Base-by-base conservation (phyloP, 2,329 filamentous ascomycete species). In the Calonectria naviculata region DNA sequence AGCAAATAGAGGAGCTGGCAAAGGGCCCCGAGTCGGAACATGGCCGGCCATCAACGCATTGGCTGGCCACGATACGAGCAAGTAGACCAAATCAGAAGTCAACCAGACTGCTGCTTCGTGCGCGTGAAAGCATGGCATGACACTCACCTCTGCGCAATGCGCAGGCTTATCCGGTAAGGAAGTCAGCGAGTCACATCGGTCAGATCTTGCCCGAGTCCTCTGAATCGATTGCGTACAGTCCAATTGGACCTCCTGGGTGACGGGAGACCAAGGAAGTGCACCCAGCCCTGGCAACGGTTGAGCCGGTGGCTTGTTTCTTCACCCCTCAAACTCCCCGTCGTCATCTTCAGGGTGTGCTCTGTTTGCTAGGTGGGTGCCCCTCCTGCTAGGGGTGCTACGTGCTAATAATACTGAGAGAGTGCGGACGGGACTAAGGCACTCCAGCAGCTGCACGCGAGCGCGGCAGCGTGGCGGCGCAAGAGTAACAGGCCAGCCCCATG, bases 241-340 rank as follows among this genome's bases (percentile, higher is more conserved):
- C 70, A 73, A 74, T 76, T 76, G 62, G 73, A 62, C 69, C 42
- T 10, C 67, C 56, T 54, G 34, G 64, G 65, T 71, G 68, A 67
- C 38, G 49, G 49, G 34, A 44, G 44, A 38, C 66, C 63, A 34
- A 71, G 58, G 49, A 24, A 62, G 29, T 49, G 58, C 66, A 58
- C 13, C 52, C 65, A 56, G 65, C 24, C 49, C 26, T 46, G 28
- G 38, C 62, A 44, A 67, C 60, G 60, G 68, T 67, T 54, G 67
- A 75, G 68, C 24, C 10, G 28, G 52, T 64, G 70, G 60, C 68
- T 73, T 68, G 62, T 68, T 64, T 66, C 56, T 72, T 65, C 56
- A 60, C 70, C 65, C 66, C 60, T 65, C 66, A 71, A 74, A 68
- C 64, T 71, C 65, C 38, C 58, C 54, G 46, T 61, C 34, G 24